Base-by-base conservation (phyloP, 768 basidiomycete species). In the Phylloporus arenicola region DNA sequence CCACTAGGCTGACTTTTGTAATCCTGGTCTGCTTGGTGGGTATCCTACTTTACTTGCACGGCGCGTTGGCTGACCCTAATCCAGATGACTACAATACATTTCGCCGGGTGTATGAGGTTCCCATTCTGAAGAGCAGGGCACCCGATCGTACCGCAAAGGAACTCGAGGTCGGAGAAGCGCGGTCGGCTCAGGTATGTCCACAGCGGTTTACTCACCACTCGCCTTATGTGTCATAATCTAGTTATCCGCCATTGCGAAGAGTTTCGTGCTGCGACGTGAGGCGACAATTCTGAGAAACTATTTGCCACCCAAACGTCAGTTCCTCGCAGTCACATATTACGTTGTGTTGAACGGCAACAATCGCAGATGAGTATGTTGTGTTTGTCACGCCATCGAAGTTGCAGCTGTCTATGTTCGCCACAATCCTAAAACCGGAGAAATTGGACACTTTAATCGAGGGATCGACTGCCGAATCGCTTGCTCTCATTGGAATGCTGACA, bases 291-390 rank as follows among this genome's bases (percentile, higher is more conserved):
- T 97, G 45, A 78, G 83, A 57, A 84, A 84, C 54, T 89, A 88
- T 64, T 70, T 99, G 19, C 95, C 95, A 10, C 92, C 96, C 1
- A 96, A 96, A 73, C 75, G 94, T 96, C 50, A 52, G 85, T 67
- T 30, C 17, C 43, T n/a, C 16, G 27, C 31, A 30, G 25, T 47
- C 33, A 25, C 37, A 11, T 22, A 7, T 14, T 25, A 16, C 35
- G 52, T 25, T 54, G 34, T 29, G 4, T 24, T 56, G 37, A 52
- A 38, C 39, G 16, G 19, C 16, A 29, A 8, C 9, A 10, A 24
- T 38, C 9, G 8, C 55, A 98, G 95, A 89, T 63, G 96, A 99
- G 82, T 97, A 95, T 63, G 88, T 95, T n/a, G 84, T 98, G n/a
- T 98, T 98, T 65, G 76, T 96, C 27, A 83, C 84, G 6, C 95